Conservation (phyloP, 257 asterid genomes). For the Coffea eugenioides region DNA sequence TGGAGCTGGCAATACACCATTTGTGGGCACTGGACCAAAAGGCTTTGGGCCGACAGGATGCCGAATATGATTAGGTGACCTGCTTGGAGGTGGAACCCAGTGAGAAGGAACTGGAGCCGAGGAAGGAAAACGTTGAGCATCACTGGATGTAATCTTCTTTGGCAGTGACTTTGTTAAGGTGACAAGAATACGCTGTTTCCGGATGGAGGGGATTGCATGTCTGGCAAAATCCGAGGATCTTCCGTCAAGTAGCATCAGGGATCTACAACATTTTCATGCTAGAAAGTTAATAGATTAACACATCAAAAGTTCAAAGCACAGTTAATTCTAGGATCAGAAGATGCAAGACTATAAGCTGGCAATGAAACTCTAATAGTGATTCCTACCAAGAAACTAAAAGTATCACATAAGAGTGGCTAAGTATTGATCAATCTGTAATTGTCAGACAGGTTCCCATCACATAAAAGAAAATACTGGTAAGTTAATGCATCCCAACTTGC, state of each 20-base stretch:
- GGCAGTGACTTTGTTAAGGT: slow-evolving; percentile 66
- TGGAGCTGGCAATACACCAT: slow-evolving; percentile 41
- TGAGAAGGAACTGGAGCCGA: slow-evolving; percentile 35
- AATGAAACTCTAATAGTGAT: not conserved
- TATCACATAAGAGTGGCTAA: not conserved
- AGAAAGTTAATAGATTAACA: slow-evolving; percentile 4
- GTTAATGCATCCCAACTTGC: not conserved
- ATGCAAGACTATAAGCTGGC: not conserved
- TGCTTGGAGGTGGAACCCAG: slow-evolving; percentile 62
- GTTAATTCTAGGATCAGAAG: not conserved
- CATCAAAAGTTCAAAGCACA: slow-evolving; percentile 1
- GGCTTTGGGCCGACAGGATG: slow-evolving; percentile 45
- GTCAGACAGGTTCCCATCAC: not conserved
- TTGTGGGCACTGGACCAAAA: slow-evolving; percentile 42
- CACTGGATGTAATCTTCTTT: slow-evolving; percentile 34
- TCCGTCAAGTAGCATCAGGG: slow-evolving; percentile 72
- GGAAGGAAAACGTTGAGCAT: slow-evolving; percentile 34
- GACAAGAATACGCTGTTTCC: slow-evolving; percentile 66
- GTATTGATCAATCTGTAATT: not conserved
- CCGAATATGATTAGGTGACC: slow-evolving; percentile 51
- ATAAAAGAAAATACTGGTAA: not conserved
- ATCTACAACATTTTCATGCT: slow-evolving; percentile 39
- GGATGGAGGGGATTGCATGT: slow-evolving; percentile 61
- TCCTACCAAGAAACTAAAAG: not conserved
- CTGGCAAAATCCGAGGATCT: slow-evolving; percentile 56